These are phyloP conservation scores for Secale cereale DNA, from an alignment of 176 grass and related monocot genomes.

Conservation along the genomic window DNA sequence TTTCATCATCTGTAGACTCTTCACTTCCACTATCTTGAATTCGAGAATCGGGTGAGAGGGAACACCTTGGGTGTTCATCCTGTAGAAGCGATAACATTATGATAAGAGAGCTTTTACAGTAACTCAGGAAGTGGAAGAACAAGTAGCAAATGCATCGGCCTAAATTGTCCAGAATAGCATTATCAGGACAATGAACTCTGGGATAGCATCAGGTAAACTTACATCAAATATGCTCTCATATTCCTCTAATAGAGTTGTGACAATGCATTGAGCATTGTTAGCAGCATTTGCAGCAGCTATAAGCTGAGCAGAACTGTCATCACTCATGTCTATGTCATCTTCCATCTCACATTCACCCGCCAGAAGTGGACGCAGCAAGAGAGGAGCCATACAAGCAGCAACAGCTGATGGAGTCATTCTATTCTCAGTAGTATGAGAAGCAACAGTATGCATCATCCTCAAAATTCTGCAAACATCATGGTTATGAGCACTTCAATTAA, in stretches of 20 bases:
- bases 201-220: constrained; percentile 42
- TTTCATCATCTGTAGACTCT: constrained; percentile 75
- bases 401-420: constrained; percentile 93
- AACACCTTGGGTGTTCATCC: constrained; percentile 77
- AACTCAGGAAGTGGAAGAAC: not conserved
- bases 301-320: constrained; percentile 90
- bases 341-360: constrained; percentile 99
- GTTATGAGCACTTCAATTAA: constrained; percentile 4
- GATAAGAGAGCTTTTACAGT: not conserved
- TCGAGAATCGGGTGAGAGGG: constrained; percentile 83
- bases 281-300: constrained; percentile 96
- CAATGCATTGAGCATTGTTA: constrained; percentile 94
- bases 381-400: constrained; percentile 99
- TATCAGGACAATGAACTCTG: not conserved
- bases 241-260: constrained; percentile 85
- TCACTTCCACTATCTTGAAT: constrained; percentile 80
- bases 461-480: constrained; percentile 64
- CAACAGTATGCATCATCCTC: constrained; percentile 92
- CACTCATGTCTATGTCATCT: constrained; percentile 74
- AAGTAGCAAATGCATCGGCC: not conserved
- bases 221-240: constrained; percentile 90
- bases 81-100: constrained; percentile 38
- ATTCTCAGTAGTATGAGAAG: constrained; percentile 83
- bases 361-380: constrained; percentile 89
- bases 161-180: constrained; percentile 17